Evolutionary conservation across 2,329 filamentous ascomycete species (phyloP).

Genomic region (Colletotrichum brevisporum): DNA sequence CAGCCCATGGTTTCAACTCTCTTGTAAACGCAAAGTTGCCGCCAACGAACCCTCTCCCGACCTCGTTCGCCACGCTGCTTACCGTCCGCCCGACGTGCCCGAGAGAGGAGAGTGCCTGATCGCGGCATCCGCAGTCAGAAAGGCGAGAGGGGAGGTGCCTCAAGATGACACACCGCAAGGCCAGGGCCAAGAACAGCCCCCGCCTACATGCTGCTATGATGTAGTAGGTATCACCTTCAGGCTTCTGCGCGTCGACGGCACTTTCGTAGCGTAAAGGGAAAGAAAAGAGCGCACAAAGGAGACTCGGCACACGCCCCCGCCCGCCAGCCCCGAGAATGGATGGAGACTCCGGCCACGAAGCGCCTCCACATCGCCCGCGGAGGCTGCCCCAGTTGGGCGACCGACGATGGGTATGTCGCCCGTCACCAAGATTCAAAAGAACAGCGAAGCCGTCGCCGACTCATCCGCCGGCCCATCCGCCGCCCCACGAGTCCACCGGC

Average conservation of each 20-base stretch:
- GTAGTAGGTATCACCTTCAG: too few species aligned
- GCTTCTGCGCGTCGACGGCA: too few species aligned
- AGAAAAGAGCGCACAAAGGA: background rate
- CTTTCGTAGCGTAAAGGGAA: background rate
- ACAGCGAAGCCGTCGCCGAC: background rate
- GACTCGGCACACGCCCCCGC: conserved; percentile 11
- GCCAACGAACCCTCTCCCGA: conserved; percentile 11
- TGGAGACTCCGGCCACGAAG: background rate
- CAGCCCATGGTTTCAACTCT: background rate
- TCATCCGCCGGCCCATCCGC: background rate
- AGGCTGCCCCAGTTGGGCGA: background rate
- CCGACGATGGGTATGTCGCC: background rate
- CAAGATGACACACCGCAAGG: conserved; percentile 16
- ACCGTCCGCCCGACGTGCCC: background rate
- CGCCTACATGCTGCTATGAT: too few species aligned
- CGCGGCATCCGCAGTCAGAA: background rate
- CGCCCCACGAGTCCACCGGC: conserved; percentile 1
- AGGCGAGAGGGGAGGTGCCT: background rate
- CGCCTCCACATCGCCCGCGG: conserved; percentile 12
- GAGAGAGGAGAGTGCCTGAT: too few species aligned
- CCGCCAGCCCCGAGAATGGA: background rate
- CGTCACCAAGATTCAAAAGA: background rate
- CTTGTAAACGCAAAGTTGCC: conserved; percentile 7
- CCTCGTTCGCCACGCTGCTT: background rate
- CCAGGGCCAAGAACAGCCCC: background rate